Base-by-base conservation (phyloP, 345 rosid species). In the Draba incana region DNA sequence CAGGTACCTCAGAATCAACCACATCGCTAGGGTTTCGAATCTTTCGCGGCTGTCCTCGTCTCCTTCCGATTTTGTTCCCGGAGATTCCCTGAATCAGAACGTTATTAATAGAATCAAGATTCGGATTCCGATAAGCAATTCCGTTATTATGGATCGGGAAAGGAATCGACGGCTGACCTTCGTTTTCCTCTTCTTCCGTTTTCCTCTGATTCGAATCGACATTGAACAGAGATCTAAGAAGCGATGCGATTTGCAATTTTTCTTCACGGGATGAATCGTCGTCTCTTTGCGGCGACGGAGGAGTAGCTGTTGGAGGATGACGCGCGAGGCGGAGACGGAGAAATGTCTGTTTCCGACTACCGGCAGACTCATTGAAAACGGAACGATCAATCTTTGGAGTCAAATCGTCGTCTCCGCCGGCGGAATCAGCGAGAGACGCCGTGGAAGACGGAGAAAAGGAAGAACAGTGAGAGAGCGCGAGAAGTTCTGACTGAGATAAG, bases 341-440 rank as follows among this genome's bases (percentile, higher is more conserved):
- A 83, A 85, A 93, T 55, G 99, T 94, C 66, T 94, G 99, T 37
- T 87, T 90, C 51, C 89, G 90, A 76, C 96, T 87, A 1, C 97
- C 97, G 58, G 99, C 96, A 56, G 97, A 93, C 64, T 93, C 99
- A 54, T 90, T 94, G 85, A 94, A 92, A 61, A 90, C 86, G 70
- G 96, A 83, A 38, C 89, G 92, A 66, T 92, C 98, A 65, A 93
- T 86, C 71, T 83, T 90, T 13, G 86, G 96, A 46, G 83, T 85
- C 42, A 81, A 57, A 43, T 84, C 74, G 57, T 81, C 89, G 70
- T 80, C 62, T 61, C 70, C 83, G 37, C 65, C 67, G 24, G 50
- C 46, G 50, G 70, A 69, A 62, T 70, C 15, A 59, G 54, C 66
- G 45, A 73, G 75, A 46, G 86, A 70, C 50, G 84, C 60, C 20